Conservation (phyloP, 768 basidiomycete genomes). For the Boletus huronensis region DNA sequence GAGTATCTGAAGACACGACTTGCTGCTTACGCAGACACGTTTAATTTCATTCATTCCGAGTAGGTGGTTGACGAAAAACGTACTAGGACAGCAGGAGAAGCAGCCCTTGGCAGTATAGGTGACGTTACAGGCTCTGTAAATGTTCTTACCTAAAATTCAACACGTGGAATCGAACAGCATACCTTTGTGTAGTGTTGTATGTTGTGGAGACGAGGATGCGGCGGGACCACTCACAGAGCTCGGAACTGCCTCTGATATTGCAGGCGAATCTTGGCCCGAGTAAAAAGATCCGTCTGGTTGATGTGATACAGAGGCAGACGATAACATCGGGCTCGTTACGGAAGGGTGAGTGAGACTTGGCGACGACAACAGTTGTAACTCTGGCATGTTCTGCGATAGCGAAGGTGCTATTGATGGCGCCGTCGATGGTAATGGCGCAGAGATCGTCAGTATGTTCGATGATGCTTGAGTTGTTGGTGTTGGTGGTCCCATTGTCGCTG, state of each 20-base stretch:
- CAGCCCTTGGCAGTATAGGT: slow-evolving; percentile 40
- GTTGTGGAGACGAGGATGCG: slow-evolving; percentile 61
- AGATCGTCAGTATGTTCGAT: slow-evolving; percentile 28
- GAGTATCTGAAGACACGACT: slow-evolving; percentile 34
- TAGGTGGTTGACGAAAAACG: slow-evolving; percentile 19
- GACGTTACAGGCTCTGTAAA: slow-evolving; percentile 43
- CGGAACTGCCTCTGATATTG: slow-evolving; percentile 61
- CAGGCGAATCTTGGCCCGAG: slow-evolving; percentile 69
- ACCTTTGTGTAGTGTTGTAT: slow-evolving; percentile 49
- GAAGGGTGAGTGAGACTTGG: slow-evolving; percentile 87
- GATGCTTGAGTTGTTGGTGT: slow-evolving; percentile 37
- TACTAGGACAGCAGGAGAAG: slow-evolving; percentile 44
- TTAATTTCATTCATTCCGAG: slow-evolving; percentile 15
- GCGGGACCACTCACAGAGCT: slow-evolving; percentile 44
- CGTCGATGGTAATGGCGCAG: slow-evolving; percentile 40
- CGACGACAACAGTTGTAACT: slow-evolving; percentile 51
- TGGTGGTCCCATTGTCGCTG: slow-evolving; percentile 19
- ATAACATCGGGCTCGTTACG: slow-evolving; percentile 76
- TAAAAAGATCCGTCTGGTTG: slow-evolving; percentile 67
- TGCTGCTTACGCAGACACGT: slow-evolving; percentile 34
- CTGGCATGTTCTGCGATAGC: slow-evolving; percentile 32
- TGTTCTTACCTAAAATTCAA: slow-evolving; percentile 19
- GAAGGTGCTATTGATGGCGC: slow-evolving; percentile 38
- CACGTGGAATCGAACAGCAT: slow-evolving; percentile 20
- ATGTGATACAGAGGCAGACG: slow-evolving; percentile 62